Base-by-base conservation (phyloP, 1,139 yeast genomes). In the Chernovozyma sophiae-reginae region DNA sequence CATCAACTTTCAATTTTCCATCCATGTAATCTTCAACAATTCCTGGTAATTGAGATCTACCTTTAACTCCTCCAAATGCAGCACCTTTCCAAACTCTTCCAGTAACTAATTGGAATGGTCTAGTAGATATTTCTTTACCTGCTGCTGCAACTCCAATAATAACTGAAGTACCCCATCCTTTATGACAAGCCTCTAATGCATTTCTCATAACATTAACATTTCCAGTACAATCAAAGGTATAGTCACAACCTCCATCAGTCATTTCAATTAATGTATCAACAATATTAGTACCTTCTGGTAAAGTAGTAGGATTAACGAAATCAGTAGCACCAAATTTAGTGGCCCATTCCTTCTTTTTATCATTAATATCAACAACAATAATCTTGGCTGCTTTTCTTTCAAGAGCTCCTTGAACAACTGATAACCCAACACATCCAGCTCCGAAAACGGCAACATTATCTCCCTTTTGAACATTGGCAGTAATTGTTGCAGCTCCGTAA, bases 1-100 rank as follows among this genome's bases (percentile, higher is more conserved):
- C 96, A 54, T 90, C 96, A 43, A 94, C 96, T 72, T 85, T 87
- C 57, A 92, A 74, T 51, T 74, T 75, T 48, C 97, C 97, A 30
- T 68, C 64, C 71, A 86, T 64, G 65, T 90, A 92, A 59, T 86
- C 90, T 42, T 87, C 81, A 40, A 92, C 96, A 44, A 90, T 74
- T 16, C 82, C 89, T 37, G 96, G 97, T 70, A 92, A 78, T 71
- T 92, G 96, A 33, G 96, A 60, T 72, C 97, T 84, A 58, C 98
- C 98, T 72, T 92, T 92, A 60, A 92, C 90, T 60, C 97, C 98
- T 56, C 98, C 98, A 52, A 87, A 92, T 14, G 98, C 98, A 55
- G 96, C 87, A 52, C 98, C 98, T 64, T 79, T 86, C 97, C 98
- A 92, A 37, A 86, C 95, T 68, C 98, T 82, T 53, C 98, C 98